Base-by-base conservation (phyloP, 441 rosid genomes). In the Adansonia grandidieri region DNA sequence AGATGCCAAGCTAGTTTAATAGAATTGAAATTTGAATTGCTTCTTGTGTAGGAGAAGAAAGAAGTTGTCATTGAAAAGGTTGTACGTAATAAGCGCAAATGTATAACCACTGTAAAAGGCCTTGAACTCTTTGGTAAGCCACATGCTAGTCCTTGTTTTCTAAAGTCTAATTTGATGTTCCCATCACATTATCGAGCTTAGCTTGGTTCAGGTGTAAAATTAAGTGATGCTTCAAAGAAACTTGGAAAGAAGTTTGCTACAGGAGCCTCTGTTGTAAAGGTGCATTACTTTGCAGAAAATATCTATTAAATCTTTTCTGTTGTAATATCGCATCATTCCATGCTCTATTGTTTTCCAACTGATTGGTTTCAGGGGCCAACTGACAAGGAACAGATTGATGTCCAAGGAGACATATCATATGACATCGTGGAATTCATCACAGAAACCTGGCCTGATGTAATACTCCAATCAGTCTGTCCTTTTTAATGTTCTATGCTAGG, bases 51-150 rank as follows among this genome's bases (percentile, higher is more conserved):
- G 96, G 93, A 86, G 62, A 91, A 84, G 80, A 85, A 81, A 87
- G 96, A 91, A 87, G 91, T 91, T 78, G 70, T 91, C 40, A 91
- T 91, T 14, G 96, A 91, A 79, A 91, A 90, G 84, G 88, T 91
- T 64, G 85, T 87, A 19, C 89, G 90, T 74, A 91, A 90, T 85
- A 90, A 88, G 85, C 85, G 93, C 66, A 91, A 91, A 77, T 78
- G 92, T 77, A 91, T 91, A 73, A 88, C 91, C 57, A 85, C 87
- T 58, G 87, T 91, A 10, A 91, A 91, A 87, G 95, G 95, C 77
- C 83, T 91, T 79, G 93, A 91, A 0, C 87, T 84, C 71, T 91
- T 91, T 66, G 93, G 95, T 90, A 80, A 79, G 88, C 62, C 9
- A 68, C 50, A 7, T 45, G 28, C 71, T 77, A 45, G 76, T 45